Conservation (phyloP, 192 early-diverging fungal species). For the Gaertneriomyces sp. region DNA sequence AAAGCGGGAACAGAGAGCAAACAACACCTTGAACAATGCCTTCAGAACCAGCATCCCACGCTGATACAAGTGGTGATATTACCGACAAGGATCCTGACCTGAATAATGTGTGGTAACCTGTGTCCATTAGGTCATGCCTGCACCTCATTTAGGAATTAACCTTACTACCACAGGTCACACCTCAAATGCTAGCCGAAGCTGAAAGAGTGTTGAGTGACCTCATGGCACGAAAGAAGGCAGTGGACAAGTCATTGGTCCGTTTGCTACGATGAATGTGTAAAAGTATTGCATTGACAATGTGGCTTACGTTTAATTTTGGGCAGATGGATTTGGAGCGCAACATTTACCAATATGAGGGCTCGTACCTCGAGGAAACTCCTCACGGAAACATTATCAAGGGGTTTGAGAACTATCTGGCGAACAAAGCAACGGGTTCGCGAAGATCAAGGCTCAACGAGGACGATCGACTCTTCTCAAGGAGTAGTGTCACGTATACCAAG, state of each 20-base stretch:
- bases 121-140: no score
- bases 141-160: no score
- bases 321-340: conserved; percentile 69
- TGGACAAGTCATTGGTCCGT: conserved; percentile 71
- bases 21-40: no score
- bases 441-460: conserved; percentile 67
- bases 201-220: conserved; percentile 73
- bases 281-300: no score
- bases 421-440: conserved; percentile 50
- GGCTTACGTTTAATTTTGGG: no score
- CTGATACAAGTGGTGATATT: no score
- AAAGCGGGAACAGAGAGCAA: no score
- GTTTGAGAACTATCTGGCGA: conserved; percentile 81
- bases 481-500: conserved; percentile 51
- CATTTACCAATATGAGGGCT: conserved; percentile 83
- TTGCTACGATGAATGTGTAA: background rate
- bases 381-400: conserved; percentile 86
- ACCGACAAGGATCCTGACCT: no score
- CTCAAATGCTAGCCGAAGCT: conserved; percentile 53
- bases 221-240: conserved; percentile 70
- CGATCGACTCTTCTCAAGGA: conserved; percentile 83
- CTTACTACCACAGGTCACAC: conserved; percentile 13
- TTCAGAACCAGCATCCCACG: no score
- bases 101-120: no score
- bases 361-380: conserved; percentile 84